Base-by-base conservation (phyloP, 1,139 yeast species). In the Debaryomyces sp. region DNA sequence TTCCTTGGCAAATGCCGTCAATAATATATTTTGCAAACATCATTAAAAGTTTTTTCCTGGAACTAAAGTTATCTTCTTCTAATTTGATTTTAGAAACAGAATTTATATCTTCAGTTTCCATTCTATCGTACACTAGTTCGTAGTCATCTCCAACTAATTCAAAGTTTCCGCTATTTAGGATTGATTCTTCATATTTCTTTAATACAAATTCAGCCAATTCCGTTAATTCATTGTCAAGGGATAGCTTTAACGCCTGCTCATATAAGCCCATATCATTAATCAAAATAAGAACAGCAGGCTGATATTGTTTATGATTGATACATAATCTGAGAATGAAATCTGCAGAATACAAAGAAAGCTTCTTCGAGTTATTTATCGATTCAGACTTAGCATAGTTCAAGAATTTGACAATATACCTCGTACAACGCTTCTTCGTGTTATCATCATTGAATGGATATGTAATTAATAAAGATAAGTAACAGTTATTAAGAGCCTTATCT, bases 241-340 rank as follows among this genome's bases (percentile, higher is more conserved):
- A 95, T 50, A 92, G 63, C 44, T 77, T 75, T 36, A 92, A 82
- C 0, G 98, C 98, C 50, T 89, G 94, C 51, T 89, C 96, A 61
- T 78, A 89, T 44, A 87, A 73, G 5, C 78, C 82, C 71, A 89
- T 70, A 49, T 74, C 78, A 48, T 82, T 75, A 1, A 92, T 81
- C 56, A 88, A 82, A 30, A 94, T 79, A 50, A 81, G 78, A 5
- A 90, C 84, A 0, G 96, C 90, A 1, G 92, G 80, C 52, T 81
- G 81, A 43, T 77, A 73, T 50, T 81, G 82, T 13, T 78, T 66
- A 59, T 81, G 78, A 44, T 79, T 78, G 45, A 87, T 76, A 58
- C 96, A 89, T 36, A 91, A 67, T 48, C 98, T 73, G 40, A 94
- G 67, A 1, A 92, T 81, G 55, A 88, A 89, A 55, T 89, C 91